phyloP scores from a whole-genome alignment of 2,329 filamentous ascomycete species.

The Penicillium digitatum region DNA sequence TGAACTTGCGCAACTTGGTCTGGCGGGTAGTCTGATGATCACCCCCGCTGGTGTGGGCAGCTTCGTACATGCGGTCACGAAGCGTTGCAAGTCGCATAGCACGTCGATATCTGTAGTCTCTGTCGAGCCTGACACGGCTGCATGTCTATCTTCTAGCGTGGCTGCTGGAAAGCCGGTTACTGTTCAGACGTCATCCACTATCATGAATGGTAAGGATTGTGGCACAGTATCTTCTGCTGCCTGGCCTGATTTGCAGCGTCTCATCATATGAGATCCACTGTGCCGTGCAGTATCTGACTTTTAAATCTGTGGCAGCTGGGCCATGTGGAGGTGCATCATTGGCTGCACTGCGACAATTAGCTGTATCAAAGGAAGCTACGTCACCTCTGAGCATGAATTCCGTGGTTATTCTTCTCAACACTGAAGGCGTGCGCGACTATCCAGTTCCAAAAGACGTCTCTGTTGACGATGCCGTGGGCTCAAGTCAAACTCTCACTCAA shows the following conservation, averaged over 20 bases:
- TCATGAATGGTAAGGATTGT: slow-evolving; percentile 72
- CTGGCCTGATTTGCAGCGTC: slow-evolving; percentile 59
- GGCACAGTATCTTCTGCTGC: slow-evolving; percentile 64
- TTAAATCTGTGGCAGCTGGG: slow-evolving; percentile 49
- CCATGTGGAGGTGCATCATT: slow-evolving; percentile 61
- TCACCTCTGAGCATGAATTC: slow-evolving; percentile 44
- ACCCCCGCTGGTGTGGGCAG: slow-evolving; percentile 70
- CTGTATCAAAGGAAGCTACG: slow-evolving; percentile 24
- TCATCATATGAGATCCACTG: slow-evolving; percentile 60
- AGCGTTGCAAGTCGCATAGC: slow-evolving; percentile 56
- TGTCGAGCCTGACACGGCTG: slow-evolving; percentile 66
- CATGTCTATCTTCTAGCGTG: slow-evolving; percentile 51
- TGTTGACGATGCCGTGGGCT: slow-evolving; percentile 39
- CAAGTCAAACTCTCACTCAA: slow-evolving; percentile 47
- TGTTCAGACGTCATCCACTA: slow-evolving; percentile 58
- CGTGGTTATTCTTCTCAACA: slow-evolving; percentile 63
- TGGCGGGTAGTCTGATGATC: slow-evolving; percentile 51
- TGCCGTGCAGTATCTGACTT: slow-evolving; percentile 53
- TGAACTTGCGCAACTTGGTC: slow-evolving; percentile 50
- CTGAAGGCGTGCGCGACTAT: slow-evolving; percentile 60
- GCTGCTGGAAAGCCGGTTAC: slow-evolving; percentile 46
- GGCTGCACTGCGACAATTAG: slow-evolving; percentile 53
- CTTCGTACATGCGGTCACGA: slow-evolving; percentile 64
- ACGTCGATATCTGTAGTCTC: slow-evolving; percentile 51
- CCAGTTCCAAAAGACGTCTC: slow-evolving; percentile 42